A percentile compares a stretch with the other conserved stretches of the same genome.
phyloP scores from a whole-genome alignment of 495 filamentous ascomycete species.

The Podospora anserina region DNA sequence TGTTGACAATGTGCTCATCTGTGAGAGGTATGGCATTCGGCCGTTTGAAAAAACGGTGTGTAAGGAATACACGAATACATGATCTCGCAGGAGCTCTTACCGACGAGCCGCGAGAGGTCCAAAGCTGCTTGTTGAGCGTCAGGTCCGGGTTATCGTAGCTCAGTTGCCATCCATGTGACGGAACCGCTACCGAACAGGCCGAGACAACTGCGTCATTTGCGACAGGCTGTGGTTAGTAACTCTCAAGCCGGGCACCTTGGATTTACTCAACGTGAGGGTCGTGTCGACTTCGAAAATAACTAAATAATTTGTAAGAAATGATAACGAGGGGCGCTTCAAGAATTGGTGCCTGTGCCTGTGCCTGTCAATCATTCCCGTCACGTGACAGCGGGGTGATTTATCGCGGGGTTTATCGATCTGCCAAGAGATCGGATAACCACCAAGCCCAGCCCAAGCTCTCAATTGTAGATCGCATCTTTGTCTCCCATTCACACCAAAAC shows the following conservation, averaged over 20 bases:
- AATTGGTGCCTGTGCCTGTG: not conserved
- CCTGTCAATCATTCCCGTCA: not conserved
- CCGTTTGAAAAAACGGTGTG: not conserved
- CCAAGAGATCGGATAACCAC: slow-evolving; percentile 4
- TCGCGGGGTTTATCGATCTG: not conserved
- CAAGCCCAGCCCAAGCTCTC: not conserved
- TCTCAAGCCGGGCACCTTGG: too few species aligned
- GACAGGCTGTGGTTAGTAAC: not conserved
- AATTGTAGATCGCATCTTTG: not conserved
- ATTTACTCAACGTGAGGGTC: too few species aligned
- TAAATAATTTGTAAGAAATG: not conserved
- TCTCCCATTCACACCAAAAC: not conserved
- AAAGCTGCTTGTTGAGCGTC: not conserved
- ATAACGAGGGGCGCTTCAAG: not conserved
- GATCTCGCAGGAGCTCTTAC: not conserved
- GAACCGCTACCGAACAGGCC: not conserved
- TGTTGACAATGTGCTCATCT: not conserved
- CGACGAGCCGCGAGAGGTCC: not conserved
- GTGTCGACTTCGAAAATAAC: not conserved
- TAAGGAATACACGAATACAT: not conserved
- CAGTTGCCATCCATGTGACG: not conserved
- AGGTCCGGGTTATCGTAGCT: not conserved
- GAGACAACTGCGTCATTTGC: not conserved
- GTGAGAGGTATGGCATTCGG: not conserved
- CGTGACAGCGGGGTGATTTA: not conserved